Percentiles rank a stretch among this genome's conserved stretches.
Evolutionary conservation across 768 basidiomycete species (phyloP).

Genomic region (Amanita molliuscula): DNA sequence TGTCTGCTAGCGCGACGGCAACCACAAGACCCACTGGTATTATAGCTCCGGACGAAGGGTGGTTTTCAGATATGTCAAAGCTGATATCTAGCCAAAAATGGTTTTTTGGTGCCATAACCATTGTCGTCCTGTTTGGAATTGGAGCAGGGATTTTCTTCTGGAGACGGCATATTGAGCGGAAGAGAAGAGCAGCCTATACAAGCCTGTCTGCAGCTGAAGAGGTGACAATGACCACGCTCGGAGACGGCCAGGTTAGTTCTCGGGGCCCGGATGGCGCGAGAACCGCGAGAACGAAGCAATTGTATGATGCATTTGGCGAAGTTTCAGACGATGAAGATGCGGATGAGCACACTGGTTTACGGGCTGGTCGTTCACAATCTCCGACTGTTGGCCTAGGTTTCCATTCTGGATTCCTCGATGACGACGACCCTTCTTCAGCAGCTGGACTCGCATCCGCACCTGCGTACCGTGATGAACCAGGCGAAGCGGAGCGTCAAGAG

Average conservation of each 20-base stretch:
- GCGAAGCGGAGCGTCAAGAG: conserved; percentile 13
- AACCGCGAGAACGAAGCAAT: conserved; percentile 71
- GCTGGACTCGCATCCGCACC: conserved; percentile 18
- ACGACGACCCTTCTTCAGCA: conserved; percentile 45
- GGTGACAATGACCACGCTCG: conserved; percentile 67
- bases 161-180: conserved; percentile 42
- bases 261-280: conserved; percentile 30
- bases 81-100: conserved; percentile 74
- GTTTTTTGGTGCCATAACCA: conserved; percentile 83
- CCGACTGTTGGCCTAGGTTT: conserved; percentile 39
- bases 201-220: conserved; percentile 55
- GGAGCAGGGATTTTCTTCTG: conserved; percentile 72
- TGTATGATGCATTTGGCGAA: conserved; percentile 96
- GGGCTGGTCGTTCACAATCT: conserved; percentile 11
- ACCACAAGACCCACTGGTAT: conserved; percentile 21
- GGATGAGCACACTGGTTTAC: conserved; percentile 62
- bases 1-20: conserved; percentile 18
- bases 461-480: conserved; percentile 50
- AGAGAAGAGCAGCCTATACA: conserved; percentile 40
- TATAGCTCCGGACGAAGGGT: conserved; percentile 69
- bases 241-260: conserved; percentile 22
- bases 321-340: conserved; percentile 73
- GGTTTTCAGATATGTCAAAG: conserved; percentile 71
- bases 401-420: conserved; percentile 78
- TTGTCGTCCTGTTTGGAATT: conserved; percentile 65